Base-by-base conservation (phyloP, 1,139 yeast genomes). In the Geotrichum bryndzae region DNA sequence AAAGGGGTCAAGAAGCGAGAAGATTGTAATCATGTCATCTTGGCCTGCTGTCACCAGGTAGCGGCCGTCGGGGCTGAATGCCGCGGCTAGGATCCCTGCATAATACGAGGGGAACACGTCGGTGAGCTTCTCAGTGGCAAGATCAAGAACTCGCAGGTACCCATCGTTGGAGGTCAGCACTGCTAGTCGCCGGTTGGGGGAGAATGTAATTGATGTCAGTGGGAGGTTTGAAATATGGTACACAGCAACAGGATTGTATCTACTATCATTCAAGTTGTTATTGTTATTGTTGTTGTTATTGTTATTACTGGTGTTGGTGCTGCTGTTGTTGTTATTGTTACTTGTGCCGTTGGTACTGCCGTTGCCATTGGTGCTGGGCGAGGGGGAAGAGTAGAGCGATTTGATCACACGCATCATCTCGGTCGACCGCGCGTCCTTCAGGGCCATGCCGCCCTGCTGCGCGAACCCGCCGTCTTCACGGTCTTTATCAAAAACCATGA, bases 161-260 rank as follows among this genome's bases (percentile, higher is more conserved):
- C 94, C 96, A 70, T 87, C 92, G 66, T 84, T 87, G 7, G 85
- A 77, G 0, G 88, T 84, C 51, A 87, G 72, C 0, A 87, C 84
- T n/a, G 78, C 59, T 4, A 76, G 62, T 62, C 76, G 65, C 22
- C 67, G 65, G 33, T 71, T 70, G 27, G 85, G 83, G 22, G 89
- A 88, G 54, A 78, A 74, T 41, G 77, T 72, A n/a, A 83, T 74
- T n/a, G 79, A 76, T 0, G 86, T 81, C 50, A 88, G 79, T 1
- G 91, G 83, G 63, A 81, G 81, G 64, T 82, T 82, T 29, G 88
- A 80, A 15, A 87, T 69, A 65, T 85, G 85, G 70, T 85, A 83
- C 67, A 86, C 88, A 0, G 87, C 86, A 27, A 86, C 75, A 4
- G 84, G 83, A 65, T 82, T 80, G 59, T 61, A 56, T 62, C 59